Evolutionary conservation across 768 basidiomycete species (phyloP), one percentile per base, ranked within the genome.

Genomic region (Leccinum disarticulatum): DNA sequence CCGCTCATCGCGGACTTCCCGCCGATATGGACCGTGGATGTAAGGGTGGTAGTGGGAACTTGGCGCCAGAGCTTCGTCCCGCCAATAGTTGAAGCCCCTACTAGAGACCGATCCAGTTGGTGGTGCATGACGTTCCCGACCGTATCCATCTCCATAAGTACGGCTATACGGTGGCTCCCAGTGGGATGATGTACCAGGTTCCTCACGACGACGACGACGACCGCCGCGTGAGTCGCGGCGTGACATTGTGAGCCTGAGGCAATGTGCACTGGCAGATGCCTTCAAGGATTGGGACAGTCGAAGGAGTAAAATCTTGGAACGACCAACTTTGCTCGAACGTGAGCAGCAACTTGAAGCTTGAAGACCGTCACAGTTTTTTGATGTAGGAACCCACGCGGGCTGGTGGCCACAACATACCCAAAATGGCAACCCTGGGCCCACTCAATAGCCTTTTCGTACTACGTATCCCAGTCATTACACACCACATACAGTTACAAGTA

Each of bases 21-120:
- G 27, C n/a, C 28, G 31, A 43, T 64, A 51, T 19, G 64, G 28
- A 28, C 36, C 60, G 48, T 46, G 58, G 51, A 25, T 3, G 13
- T 41, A 41, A n/a, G 64, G 52, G 25, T 49, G n/a, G n/a, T n/a
- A 19, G 52, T 55, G 28, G 17, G 58, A 57, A 47, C 35, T 51
- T 13, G 55, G 51, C 3, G 15, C 15, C 13, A 27, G 13, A 46
- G 48, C 2, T 27, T 65, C 61, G n/a, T 69, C 69, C 13, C 60
- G 56, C 70, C 70, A 68, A n/a, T 72, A 66, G 38, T 71, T 62
- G 57, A 65, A 68, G 15, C 55, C 50, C 27, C 58, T 54, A 10
- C 61, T 52, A 38, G 48, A 46, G 35, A 4, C 19, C 54, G 33
- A 0, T 14, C 55, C 63, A 8, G 48, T 35, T 10, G 61, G 43